Conservation (phyloP, 2,329 filamentous ascomycete genomes). For the Fusarium chaquense region DNA sequence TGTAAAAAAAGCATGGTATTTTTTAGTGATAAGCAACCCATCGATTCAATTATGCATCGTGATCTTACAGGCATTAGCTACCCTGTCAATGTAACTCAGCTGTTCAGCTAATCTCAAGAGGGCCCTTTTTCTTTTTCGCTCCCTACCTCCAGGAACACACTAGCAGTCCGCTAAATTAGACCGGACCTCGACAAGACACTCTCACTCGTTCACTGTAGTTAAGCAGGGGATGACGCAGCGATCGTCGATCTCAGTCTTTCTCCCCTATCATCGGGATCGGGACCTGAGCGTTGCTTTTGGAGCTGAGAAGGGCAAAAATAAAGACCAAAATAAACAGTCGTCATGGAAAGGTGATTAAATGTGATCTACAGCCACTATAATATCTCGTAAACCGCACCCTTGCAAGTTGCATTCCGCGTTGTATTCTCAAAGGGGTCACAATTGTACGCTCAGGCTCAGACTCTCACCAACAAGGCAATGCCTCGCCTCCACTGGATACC, state of each 20-base stretch:
- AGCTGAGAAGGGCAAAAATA: background rate
- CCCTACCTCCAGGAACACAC: background rate
- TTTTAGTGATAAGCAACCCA: background rate
- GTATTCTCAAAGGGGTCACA: background rate
- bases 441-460: background rate
- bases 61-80: slow-evolving; percentile 8
- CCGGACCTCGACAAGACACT: background rate
- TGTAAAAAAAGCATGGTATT: background rate
- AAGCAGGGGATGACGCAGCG: slow-evolving; percentile 5
- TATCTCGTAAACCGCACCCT: slow-evolving; percentile 6
- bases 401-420: slow-evolving; percentile 1
- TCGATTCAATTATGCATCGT: slow-evolving; percentile 8
- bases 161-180: slow-evolving; percentile 7
- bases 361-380: slow-evolving; percentile 1
- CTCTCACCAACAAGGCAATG: background rate
- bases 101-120: background rate
- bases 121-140: slow-evolving; percentile 2
- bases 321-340: background rate
- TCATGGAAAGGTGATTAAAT: background rate
- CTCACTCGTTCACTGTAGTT: background rate
- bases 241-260: slow-evolving; percentile 3
- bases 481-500: slow-evolving; percentile 7
- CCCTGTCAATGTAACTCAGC: slow-evolving; percentile 6
- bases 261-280: slow-evolving; percentile 16
- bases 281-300: slow-evolving; percentile 12